Base-by-base conservation (phyloP, 2,329 filamentous ascomycete species). In the Monosporascus sp. region DNA sequence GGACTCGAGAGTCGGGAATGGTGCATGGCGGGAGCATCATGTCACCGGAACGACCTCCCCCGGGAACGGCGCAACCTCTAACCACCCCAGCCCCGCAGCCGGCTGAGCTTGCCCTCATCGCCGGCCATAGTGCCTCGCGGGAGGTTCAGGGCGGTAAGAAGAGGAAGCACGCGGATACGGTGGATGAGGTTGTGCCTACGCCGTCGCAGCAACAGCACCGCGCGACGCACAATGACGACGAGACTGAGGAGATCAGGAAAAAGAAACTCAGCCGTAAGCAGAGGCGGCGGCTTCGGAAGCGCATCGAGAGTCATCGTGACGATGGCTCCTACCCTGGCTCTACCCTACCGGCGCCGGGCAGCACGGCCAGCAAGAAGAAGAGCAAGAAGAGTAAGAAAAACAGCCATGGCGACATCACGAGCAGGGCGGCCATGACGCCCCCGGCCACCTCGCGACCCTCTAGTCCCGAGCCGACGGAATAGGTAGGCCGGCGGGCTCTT, bases 371-470 rank as follows among this genome's bases (percentile, higher is more conserved):
- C 40, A 14, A 17, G 9, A 24, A 46, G 22, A 14, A 45, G 17
- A 26, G 1, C 3, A n/a, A 28, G 7, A 1, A 45, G n/a, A n/a
- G n/a, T n/a, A n/a, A n/a, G 20, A 17, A 7, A 22, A 48, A 48
- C 47, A 48, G 28, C n/a, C 22, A 37, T 37, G 24, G 15, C 7
- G 24, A 31, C 7, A 22, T 22, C 11, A 18, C 1, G 18, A 24
- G 1, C 24, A 49, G 18, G 43, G 31, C 37, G 46, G 41, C 49
- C 20, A 52, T 52, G 22, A 45, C 47, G 38, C 48, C 51, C 18
- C 51, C 43, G 38, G 28, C 51, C 9, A 46, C 48, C 40, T 50
- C 48, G 15, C 51, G 51, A 40, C 47, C 51, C 40, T 37, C 51
- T 53, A 53, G 51, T 53, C 37, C 48, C 37, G 51, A 44, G 38